Evolutionary conservation across 2,329 filamentous ascomycete genomes (phyloP).

Genomic region (Scopulariopsis brevicaulis): DNA sequence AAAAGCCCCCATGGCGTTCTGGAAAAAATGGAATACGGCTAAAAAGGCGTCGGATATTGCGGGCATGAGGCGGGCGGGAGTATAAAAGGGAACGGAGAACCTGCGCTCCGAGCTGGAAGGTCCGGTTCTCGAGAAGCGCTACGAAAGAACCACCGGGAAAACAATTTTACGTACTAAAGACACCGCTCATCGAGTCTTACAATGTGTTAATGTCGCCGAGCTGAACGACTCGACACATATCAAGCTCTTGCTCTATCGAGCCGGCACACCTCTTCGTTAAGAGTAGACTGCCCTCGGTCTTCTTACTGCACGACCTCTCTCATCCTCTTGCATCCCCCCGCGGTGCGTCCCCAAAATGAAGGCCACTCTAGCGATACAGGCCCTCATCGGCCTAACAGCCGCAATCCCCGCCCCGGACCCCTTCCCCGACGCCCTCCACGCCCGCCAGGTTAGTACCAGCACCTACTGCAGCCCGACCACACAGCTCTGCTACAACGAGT

Average conservation of each 20-base stretch:
- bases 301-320: neutral
- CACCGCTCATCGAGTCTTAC: neutral
- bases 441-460: neutral
- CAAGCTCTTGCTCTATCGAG: neutral
- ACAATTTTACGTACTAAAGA: neutral
- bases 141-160: neutral
- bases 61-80: neutral
- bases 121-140: neutral
- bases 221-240: neutral
- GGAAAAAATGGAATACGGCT: constrained; percentile 3
- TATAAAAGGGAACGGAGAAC: constrained; percentile 2
- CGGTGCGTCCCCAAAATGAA: neutral
- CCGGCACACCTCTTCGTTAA: neutral
- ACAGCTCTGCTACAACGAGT: constrained; percentile 5
- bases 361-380: neutral
- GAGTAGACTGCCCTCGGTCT: neutral
- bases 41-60: constrained; percentile 4
- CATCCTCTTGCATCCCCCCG: neutral
- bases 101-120: neutral
- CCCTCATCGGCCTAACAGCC: neutral
- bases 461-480: constrained; percentile 4
- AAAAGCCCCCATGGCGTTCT: constrained; percentile 1
- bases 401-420: neutral
- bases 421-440: neutral
- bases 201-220: neutral